Percentiles rank a stretch among this genome's conserved stretches.
Evolutionary conservation across 371 early-diverging fungal species (phyloP).

Genomic region (Mucor circinelloides): DNA sequence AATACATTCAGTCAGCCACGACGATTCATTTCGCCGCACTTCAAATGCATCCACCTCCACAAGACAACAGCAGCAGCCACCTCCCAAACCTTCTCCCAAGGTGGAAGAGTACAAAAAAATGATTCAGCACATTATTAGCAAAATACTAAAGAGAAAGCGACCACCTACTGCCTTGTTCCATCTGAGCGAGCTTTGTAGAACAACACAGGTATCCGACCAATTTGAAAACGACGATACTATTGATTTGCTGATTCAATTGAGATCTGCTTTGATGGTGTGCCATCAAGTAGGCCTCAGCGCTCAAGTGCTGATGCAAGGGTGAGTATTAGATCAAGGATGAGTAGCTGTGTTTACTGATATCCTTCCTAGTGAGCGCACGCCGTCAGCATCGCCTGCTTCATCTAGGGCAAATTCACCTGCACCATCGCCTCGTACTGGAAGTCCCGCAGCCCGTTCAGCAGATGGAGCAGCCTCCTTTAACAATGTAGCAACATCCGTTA

Average conservation of each 20-base stretch:
- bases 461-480: constrained; percentile 5
- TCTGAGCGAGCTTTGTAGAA: constrained; percentile 27
- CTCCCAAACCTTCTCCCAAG: constrained; percentile 32
- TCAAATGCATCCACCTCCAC: constrained; percentile 13
- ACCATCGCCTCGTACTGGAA: constrained; percentile 29
- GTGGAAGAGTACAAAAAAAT: constrained; percentile 46
- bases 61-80: not conserved
- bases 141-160: constrained; percentile 44
- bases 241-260: constrained; percentile 42
- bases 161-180: constrained; percentile 37
- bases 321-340: too few species aligned
- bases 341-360: too few species aligned
- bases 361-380: constrained; percentile 36
- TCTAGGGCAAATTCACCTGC: constrained; percentile 41
- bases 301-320: constrained; percentile 37
- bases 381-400: constrained; percentile 33
- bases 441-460: constrained; percentile 20
- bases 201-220: constrained; percentile 13
- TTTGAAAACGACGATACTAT: constrained; percentile 53
- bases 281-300: constrained; percentile 28
- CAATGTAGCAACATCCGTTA: constrained; percentile 2
- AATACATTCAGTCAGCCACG: not conserved
- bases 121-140: constrained; percentile 41
- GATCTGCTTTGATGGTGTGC: constrained; percentile 40
- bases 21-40: not conserved